phyloP scores from a whole-genome alignment of 2,329 filamentous ascomycete genomes.

The Aspergillus tamarii region DNA sequence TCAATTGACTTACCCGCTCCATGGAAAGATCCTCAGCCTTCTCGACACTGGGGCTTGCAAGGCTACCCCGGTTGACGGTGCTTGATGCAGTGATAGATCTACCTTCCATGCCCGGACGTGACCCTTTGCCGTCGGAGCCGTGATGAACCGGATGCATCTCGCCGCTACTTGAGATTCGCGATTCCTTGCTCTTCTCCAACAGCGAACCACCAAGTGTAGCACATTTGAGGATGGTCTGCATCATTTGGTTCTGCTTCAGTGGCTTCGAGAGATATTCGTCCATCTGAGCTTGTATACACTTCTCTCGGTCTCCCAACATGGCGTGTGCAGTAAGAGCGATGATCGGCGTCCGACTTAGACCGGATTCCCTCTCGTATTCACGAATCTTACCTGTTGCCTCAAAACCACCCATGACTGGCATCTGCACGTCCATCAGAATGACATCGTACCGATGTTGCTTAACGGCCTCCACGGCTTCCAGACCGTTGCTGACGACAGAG shows the following conservation, averaged over 20 bases:
- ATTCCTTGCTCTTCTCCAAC: constrained; percentile 48
- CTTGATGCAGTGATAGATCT: constrained; percentile 73
- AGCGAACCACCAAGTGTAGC: constrained; percentile 73
- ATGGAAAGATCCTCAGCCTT: constrained; percentile 65
- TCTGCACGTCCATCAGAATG: constrained; percentile 98
- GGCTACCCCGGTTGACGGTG: constrained; percentile 56
- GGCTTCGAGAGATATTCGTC: constrained; percentile 98
- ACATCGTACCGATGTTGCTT: constrained; percentile 93
- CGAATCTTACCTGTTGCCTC: constrained; percentile 96
- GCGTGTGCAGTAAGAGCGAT: constrained; percentile 96
- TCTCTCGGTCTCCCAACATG: constrained; percentile 97
- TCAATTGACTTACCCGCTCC: constrained; percentile 52
- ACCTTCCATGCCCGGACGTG: constrained; percentile 60
- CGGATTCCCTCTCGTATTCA: constrained; percentile 84
- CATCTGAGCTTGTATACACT: constrained; percentile 98
- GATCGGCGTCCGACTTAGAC: constrained; percentile 83
- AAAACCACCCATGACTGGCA: constrained; percentile 99
- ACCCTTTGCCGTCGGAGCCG: constrained; percentile 42
- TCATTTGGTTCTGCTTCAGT: constrained; percentile 93
- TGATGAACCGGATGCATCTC: constrained; percentile 41
- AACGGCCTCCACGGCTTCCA: constrained; percentile 90
- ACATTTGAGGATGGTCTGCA: constrained; percentile 96
- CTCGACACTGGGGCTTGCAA: constrained; percentile 66
- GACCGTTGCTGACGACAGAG: constrained; percentile 85
- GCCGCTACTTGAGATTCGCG: constrained; percentile 43